phyloP scores from a whole-genome alignment of 306 rosid genomes.

The Sicyos edulis region DNA sequence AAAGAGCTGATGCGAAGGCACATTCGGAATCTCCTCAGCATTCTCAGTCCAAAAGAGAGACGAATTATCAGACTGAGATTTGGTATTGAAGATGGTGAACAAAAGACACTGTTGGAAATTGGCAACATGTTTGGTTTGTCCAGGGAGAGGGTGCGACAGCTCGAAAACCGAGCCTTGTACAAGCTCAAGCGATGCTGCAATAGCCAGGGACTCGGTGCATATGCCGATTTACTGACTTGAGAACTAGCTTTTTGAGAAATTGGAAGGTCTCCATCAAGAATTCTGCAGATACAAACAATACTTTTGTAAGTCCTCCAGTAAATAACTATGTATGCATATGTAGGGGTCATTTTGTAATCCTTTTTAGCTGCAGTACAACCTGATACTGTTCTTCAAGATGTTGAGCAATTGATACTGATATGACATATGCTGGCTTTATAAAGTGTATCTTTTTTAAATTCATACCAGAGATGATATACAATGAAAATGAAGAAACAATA shows the following conservation, averaged over 20 bases:
- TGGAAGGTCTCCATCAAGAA: background rate
- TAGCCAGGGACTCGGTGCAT: conserved; percentile 62
- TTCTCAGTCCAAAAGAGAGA: conserved; percentile 58
- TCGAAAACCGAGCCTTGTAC: conserved; percentile 39
- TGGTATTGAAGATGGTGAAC: conserved; percentile 66
- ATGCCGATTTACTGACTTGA: conserved; percentile 51
- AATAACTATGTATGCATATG: conserved; percentile 12
- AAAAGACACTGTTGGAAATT: conserved; percentile 49
- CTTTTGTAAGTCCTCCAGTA: background rate
- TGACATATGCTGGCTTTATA: background rate
- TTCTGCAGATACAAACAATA: background rate
- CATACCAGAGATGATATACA: background rate
- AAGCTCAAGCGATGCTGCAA: conserved; percentile 62
- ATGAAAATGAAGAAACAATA: background rate
- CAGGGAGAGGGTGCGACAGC: conserved; percentile 73
- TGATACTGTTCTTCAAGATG: conserved; percentile 15
- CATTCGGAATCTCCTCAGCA: conserved; percentile 47
- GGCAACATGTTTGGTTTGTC: conserved; percentile 60
- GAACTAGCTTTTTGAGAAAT: conserved; percentile 7
- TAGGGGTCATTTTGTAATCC: background rate
- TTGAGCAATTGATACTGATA: conserved; percentile 8
- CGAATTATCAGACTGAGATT: conserved; percentile 65
- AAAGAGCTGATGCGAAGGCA: conserved; percentile 81
- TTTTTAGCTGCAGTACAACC: conserved; percentile 1
- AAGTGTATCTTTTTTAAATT: conserved; percentile 2